Conservation (phyloP, 2,329 filamentous ascomycete genomes). For the Fusarium nurragi region DNA sequence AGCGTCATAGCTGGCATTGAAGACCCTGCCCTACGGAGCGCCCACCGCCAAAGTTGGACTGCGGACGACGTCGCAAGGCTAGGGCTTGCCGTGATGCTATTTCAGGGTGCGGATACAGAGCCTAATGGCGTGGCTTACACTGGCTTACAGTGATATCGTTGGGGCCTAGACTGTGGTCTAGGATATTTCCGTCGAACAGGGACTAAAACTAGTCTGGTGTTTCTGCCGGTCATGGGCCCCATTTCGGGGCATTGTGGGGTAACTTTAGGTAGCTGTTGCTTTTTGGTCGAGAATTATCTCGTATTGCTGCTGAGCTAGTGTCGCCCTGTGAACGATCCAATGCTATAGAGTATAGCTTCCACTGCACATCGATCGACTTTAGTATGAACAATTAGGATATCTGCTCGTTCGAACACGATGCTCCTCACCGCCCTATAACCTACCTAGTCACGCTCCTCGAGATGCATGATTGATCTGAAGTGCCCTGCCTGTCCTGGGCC, state of each 20-base stretch:
- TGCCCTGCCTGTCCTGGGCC: conserved; percentile 17
- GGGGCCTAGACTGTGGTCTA: conserved; percentile 28
- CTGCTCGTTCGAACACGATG: conserved; percentile 32
- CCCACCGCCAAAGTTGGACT: background rate
- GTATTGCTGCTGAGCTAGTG: conserved; percentile 35
- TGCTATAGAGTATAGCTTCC: no score
- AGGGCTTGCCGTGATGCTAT: conserved; percentile 31
- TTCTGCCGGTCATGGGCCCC: conserved; percentile 22
- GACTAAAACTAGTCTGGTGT: background rate
- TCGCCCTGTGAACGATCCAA: conserved; percentile 6
- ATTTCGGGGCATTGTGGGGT: conserved; percentile 34
- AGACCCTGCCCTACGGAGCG: background rate
- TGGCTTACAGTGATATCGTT: background rate
- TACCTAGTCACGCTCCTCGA: background rate
- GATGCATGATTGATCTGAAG: conserved; percentile 14
- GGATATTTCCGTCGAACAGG: conserved; percentile 28
- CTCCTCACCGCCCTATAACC: conserved; percentile 23
- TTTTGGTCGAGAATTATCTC: conserved; percentile 26
- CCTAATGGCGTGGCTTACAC: conserved; percentile 3
- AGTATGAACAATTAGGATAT: no score
- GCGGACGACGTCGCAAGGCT: conserved; percentile 1
- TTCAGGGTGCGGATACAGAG: conserved; percentile 25
- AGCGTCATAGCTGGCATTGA: conserved; percentile 26
- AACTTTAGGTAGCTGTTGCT: conserved; percentile 19
- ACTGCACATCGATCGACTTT: no score